Evolutionary conservation across 2,329 filamentous ascomycete genomes (phyloP), one percentile per base, ranked within the genome.

Genomic region (Fusarium setosum): DNA sequence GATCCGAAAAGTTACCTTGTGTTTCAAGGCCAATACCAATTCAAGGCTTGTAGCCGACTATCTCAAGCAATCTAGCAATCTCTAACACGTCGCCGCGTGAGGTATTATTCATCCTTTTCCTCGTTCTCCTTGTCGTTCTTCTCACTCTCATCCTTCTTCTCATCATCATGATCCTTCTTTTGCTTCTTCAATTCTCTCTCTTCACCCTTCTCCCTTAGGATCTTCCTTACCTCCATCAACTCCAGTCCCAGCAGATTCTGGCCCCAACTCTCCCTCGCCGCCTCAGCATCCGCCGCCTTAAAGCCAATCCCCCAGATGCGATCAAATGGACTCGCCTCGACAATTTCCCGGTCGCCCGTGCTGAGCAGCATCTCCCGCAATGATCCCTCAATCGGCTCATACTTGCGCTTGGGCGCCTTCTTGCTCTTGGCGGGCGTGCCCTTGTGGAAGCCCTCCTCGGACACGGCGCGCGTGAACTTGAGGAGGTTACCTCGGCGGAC

Each of bases 241-340:
- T 84, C 87, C 76, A 85, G 85, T 0, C 89, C 90, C 44, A 92
- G 73, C 57, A 91, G 71, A 75, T 92, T 92, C 76, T 84, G 57
- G 0, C 90, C 90, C 90, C 89, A 92, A 4, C 74, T 66, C 17
- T 76, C 72, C 45, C 83, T 80, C 48, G 82, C 81, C 2, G 23
- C 63, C 55, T 77, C 80, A 4, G 88, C 88, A 69, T 83, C 77
- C 17, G 76, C 77, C 8, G 82, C 84, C 3, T 70, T 77, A 68
- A 86, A 90, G 6, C 90, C 90, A 42, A 92, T 79, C 2, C 89
- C 90, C 90, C 89, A 92, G 53, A 91, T 84, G 6, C 80, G 72
- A 77, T 92, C 89, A 58, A 74, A 80, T 11, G 88, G 86, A 58
- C 83, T 83, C 29, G 87, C 87, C 77, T 90, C 89, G 3, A 91